phyloP scores from a whole-genome alignment of 345 rosid genomes.

The Camelina hispida region DNA sequence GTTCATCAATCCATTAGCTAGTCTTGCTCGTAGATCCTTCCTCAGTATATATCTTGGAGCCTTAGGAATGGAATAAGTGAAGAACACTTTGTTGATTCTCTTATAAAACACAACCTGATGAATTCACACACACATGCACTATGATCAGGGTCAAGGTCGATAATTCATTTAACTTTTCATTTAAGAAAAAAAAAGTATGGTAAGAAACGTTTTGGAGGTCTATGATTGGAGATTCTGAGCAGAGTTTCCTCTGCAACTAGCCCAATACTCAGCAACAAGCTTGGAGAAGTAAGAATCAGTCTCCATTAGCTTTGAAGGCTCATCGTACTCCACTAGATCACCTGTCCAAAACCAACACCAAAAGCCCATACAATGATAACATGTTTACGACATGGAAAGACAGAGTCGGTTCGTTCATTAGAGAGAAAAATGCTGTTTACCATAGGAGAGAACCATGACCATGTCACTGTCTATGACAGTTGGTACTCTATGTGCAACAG shows the following conservation, averaged over 20 bases:
- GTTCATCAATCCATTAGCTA: constrained; percentile 46
- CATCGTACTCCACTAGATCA: constrained; percentile 65
- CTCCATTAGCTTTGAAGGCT: constrained; percentile 68
- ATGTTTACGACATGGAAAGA: background rate
- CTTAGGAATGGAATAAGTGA: constrained; percentile 72
- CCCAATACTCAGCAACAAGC: constrained; percentile 84
- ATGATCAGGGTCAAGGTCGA: background rate
- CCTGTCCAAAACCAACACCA: constrained; percentile 44
- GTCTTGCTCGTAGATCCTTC: constrained; percentile 64
- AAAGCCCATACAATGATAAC: background rate
- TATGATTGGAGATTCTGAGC: constrained; percentile 12
- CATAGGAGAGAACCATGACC: constrained; percentile 86
- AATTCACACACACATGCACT: background rate
- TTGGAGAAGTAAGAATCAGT: constrained; percentile 71
- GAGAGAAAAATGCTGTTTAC: constrained; percentile 39
- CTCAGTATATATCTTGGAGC: constrained; percentile 82
- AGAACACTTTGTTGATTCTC: constrained; percentile 69
- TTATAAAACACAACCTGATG: constrained; percentile 87
- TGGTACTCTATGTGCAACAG: constrained; percentile 81
- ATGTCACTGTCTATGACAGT: constrained; percentile 76
- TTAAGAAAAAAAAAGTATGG: background rate
- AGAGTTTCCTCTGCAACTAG: constrained; percentile 59
- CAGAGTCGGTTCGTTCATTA: background rate
- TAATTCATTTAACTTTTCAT: background rate
- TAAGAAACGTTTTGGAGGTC: background rate